Evolutionary conservation across 1,139 yeast genomes (phyloP), one percentile per base, ranked within the genome.

Genomic region (Magnusiomyces suaveolens): DNA sequence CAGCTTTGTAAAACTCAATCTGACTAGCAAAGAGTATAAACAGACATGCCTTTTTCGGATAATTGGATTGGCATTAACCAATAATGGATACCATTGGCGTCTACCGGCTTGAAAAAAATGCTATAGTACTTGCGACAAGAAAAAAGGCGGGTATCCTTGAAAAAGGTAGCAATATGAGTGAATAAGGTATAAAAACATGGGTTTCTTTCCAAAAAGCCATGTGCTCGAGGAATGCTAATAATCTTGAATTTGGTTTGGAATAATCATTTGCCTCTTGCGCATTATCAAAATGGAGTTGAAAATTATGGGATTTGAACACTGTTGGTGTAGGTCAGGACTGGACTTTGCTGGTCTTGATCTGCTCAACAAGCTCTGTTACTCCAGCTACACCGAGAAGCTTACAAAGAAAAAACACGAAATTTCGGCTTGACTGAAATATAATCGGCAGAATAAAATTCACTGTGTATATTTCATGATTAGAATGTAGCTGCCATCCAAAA

Each of bases 41-140:
- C 97, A 87, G 53, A 82, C 82, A 63, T 87, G 94, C 75, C 85
- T 81, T 62, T 74, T 77, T 21, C 87, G 82, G 21, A 95, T 87
- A 32, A 84, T 80, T 18, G 95, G 89, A 69, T 90, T 89, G 66
- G 80, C 84, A 68, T 88, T 89, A 29, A 95, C 84, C 56, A 88
- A 70, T 68, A 92, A 92, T 53, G 98, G 98, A 69, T 92, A 92
- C 63, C 85, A 56, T 79, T 77, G 24, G 81, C 78, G 51, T 88
- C 90, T 52, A 74, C 74, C 24, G 86, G 80, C 36, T 80, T 73
- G 3, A 87, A 79, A 53, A 96, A 86, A 60, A 76, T 78, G 2
- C 74, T 70, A 8, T 87, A 74, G 69, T 89, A 90, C 61, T 77
- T 67, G 33, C 77, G 77, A 68, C 80, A 81, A n/a, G 95, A 92